Evolutionary conservation across 345 rosid species (phyloP), one percentile per base, ranked within the genome.

Genomic region (Punica granatum): DNA sequence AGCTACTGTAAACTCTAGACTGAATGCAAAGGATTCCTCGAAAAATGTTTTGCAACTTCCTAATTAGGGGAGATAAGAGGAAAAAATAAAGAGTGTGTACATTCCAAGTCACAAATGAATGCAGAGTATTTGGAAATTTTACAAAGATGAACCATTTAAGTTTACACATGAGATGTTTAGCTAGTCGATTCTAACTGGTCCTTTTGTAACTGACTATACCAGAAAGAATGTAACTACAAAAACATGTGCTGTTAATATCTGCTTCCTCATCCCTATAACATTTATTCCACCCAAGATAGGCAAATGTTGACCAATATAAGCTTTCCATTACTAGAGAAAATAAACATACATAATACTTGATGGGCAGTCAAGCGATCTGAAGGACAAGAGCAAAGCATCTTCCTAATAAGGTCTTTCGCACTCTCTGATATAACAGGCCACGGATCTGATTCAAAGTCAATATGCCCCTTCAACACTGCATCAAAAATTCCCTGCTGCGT

Each of bases 401-500:
- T 81, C 46, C 84, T 83, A 68, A 93, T 93, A 60, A 93, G 86
- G 80, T 90, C 95, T 78, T 93, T 90, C n/a, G 86, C 97, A 67
- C 96, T 90, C 72, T 85, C 90, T 19, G 97, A 90, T 79, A 93
- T 90, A 62, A 90, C 59, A 53, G 98, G 98, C 98, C 98, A 93
- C 4, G 98, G 98, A 43, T 93, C 94, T 35, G 97, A 90, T 28
- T 89, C 88, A 13, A 93, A 93, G 81, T 93, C 97, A 37, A 93
- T 81, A 69, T 82, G 74, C 42, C 97, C 97, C 82, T 93, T 93
- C 72, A 93, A 76, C 70, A 93, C 97, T 15, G 97, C 96, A 83
- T 89, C 98, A 74, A 93, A 93, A 76, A 93, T 93, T 70, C 97
- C 98, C 76, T 90, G 97, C 72, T 90, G 97, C 66, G 97, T 90